A percentile compares a stretch with the other conserved stretches of the same genome.
phyloP scores from a whole-genome alignment of 176 grass and related monocot genomes.

The Thalia dealbata region DNA sequence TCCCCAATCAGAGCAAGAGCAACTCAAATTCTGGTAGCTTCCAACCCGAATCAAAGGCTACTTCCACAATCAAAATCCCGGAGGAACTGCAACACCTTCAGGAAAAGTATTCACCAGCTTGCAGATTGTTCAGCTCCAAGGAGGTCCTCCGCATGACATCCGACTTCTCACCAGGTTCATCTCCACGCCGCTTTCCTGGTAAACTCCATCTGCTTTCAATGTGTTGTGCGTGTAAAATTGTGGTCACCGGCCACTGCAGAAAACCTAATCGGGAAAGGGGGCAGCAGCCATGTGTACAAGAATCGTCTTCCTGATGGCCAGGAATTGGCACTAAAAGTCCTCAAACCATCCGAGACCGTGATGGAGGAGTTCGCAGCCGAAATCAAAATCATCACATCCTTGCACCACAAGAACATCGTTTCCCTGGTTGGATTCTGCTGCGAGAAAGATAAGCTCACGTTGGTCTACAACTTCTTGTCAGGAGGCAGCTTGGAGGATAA shows the following conservation, averaged over 20 bases:
- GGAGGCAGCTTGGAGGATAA: conserved; percentile 88
- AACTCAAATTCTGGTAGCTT: not conserved
- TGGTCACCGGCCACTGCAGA: conserved; percentile 36
- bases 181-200: not conserved
- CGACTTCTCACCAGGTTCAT: conserved; percentile 55
- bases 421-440: conserved; percentile 73
- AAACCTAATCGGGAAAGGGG: conserved; percentile 66
- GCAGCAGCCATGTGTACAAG: conserved; percentile 75
- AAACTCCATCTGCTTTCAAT: not conserved
- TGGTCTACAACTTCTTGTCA: conserved; percentile 77
- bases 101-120: conserved; percentile 57
- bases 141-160: conserved; percentile 60
- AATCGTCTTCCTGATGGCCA: conserved; percentile 33
- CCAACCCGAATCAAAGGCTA: not conserved
- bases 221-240: not conserved
- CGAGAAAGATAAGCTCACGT: conserved; percentile 49
- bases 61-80: conserved; percentile 20
- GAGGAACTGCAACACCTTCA: conserved; percentile 44
- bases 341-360: conserved; percentile 56
- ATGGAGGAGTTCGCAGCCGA: conserved; percentile 73
- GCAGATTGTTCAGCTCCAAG: conserved; percentile 55
- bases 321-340: conserved; percentile 67
- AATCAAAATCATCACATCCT: conserved; percentile 64
- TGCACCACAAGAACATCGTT: conserved; percentile 66
- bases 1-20: not conserved